These are phyloP conservation scores for Pyrenophora seminiperda DNA, from an alignment of 2,329 filamentous ascomycete species.

Conservation along the genomic window DNA sequence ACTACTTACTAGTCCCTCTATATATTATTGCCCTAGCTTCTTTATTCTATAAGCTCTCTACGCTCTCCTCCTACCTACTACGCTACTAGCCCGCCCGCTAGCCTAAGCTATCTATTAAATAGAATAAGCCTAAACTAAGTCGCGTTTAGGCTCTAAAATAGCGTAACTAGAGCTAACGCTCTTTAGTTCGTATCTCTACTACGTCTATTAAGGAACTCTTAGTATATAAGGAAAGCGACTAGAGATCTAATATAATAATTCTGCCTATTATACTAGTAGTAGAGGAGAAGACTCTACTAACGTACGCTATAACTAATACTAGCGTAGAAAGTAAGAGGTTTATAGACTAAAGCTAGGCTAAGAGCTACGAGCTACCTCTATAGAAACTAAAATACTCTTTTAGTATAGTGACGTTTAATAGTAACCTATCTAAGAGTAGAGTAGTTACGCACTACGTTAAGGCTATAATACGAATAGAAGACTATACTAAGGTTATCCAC, in stretches of 20 bases:
- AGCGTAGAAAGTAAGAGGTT: neutral
- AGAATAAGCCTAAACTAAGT: slow-evolving; percentile 4
- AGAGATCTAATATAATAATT: no score
- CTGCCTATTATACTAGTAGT: no score
- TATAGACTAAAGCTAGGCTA: neutral
- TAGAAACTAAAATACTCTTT: no score
- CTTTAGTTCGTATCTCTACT: neutral
- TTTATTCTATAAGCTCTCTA: neutral
- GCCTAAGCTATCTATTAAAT: neutral
- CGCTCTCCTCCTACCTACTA: neutral
- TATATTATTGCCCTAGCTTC: neutral
- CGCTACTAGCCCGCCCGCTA: no score
- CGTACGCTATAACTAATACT: neutral
- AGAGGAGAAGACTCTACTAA: neutral
- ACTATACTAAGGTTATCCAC: neutral
- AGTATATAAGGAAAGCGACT: neutral
- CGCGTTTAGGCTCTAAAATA: neutral
- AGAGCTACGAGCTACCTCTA: no score
- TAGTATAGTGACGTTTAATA: neutral
- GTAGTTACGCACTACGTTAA: neutral
- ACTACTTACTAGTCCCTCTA: neutral
- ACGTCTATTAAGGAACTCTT: neutral
- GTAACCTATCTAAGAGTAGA: neutral
- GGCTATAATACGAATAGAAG: neutral
- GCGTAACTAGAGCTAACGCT: neutral